A percentile compares a stretch with the other conserved stretches of the same genome.
phyloP scores from a whole-genome alignment of 352 stramenopile genomes.

The Thraustochytrium sp. region DNA sequence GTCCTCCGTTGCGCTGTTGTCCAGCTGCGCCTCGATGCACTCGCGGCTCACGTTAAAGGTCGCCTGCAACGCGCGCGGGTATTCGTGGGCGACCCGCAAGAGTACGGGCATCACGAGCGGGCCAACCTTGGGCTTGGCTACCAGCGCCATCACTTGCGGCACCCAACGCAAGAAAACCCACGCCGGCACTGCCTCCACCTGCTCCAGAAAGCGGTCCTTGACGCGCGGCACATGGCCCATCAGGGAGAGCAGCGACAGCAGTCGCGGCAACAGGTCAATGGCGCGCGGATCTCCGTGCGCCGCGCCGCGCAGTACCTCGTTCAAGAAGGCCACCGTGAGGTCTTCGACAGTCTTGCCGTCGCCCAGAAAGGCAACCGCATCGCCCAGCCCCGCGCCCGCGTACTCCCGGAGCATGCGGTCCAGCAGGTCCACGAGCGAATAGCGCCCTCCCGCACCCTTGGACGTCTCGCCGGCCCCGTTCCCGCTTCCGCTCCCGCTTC shows the following conservation, averaged over 20 bases:
- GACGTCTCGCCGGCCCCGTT: neutral
- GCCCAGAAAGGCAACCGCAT: neutral
- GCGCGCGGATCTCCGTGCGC: neutral
- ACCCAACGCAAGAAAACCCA: conserved; percentile 52
- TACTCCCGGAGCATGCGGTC: neutral
- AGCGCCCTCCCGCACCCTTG: neutral
- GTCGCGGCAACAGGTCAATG: neutral
- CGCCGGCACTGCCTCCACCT: neutral
- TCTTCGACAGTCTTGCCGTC: neutral
- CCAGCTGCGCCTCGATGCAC: neutral
- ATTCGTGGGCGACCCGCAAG: conserved; percentile 41
- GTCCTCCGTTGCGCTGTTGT: neutral
- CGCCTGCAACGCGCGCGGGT: conserved; percentile 45
- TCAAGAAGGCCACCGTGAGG: neutral
- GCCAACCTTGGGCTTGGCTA: conserved; percentile 39
- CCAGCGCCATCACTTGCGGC: conserved; percentile 47
- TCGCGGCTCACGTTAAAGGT: conserved; percentile 26
- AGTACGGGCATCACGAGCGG: conserved; percentile 44
- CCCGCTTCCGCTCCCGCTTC: neutral
- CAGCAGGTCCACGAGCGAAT: neutral
- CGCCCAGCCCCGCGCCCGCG: neutral
- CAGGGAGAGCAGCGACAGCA: neutral
- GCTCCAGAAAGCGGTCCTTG: neutral
- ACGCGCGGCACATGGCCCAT: neutral
- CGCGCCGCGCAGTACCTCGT: neutral